phyloP scores from a whole-genome alignment of 257 asterid genomes.

The Misopates orontium region DNA sequence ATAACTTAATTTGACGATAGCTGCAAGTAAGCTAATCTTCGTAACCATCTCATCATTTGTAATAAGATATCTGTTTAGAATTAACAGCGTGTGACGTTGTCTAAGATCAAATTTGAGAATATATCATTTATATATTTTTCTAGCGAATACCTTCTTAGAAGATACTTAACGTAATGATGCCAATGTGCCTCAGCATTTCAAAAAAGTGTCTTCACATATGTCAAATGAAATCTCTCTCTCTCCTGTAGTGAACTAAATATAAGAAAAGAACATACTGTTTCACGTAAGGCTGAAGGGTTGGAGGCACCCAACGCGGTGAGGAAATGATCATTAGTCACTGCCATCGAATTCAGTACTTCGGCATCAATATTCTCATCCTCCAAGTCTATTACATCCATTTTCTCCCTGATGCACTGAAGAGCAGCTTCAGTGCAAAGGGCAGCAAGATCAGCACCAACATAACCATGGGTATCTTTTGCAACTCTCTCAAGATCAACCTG shows the following conservation, averaged over 20 bases:
- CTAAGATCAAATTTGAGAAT: no score
- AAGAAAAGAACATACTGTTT: conserved; percentile 31
- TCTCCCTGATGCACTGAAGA: conserved; percentile 58
- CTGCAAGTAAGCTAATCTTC: no score
- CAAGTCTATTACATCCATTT: conserved; percentile 54
- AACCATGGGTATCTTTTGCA: conserved; percentile 50
- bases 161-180: no score
- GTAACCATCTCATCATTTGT: no score
- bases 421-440: conserved; percentile 59
- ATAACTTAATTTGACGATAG: background rate
- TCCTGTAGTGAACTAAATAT: no score
- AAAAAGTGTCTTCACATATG: no score
- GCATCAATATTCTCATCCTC: conserved; percentile 56
- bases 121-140: no score
- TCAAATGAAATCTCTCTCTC: no score
- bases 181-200: no score
- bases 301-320: conserved; percentile 44
- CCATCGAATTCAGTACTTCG: conserved; percentile 52
- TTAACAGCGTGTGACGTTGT: no score
- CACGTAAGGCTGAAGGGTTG: conserved; percentile 59
- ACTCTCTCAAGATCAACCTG: conserved; percentile 59
- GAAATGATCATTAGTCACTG: conserved; percentile 53
- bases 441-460: conserved; percentile 52
- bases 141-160: no score
- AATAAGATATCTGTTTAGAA: no score